Percentiles rank a stretch among this genome's conserved stretches.
These are phyloP conservation scores for Endothia cerciana DNA, from an alignment of 2,329 filamentous ascomycete species.

Conservation along the genomic window DNA sequence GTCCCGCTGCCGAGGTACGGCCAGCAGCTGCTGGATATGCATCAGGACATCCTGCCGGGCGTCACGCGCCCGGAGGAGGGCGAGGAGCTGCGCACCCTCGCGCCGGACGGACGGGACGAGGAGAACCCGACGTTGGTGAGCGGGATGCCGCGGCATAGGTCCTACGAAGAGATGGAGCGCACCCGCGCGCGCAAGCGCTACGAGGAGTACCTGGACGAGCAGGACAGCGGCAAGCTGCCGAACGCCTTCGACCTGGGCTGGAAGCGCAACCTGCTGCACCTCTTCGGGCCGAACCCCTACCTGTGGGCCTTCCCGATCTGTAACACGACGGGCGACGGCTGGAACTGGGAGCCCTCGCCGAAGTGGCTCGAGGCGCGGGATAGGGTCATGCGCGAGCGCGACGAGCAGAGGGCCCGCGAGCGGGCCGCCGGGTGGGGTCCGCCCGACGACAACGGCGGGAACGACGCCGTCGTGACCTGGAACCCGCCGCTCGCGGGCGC, in stretches of 20 bases:
- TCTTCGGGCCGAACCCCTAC: conserved; percentile 75
- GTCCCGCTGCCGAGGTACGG: conserved; percentile 62
- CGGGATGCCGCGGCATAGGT: conserved; percentile 48
- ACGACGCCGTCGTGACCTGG: conserved; percentile 33
- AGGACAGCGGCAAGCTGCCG: conserved; percentile 84
- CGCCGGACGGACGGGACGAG: conserved; percentile 17
- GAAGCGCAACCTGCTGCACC: conserved; percentile 75
- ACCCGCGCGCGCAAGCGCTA: conserved; percentile 59
- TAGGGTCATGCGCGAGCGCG: conserved; percentile 59
- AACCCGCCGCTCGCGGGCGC: conserved; percentile 33
- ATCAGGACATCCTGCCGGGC: conserved; percentile 80
- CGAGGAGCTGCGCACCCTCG: conserved; percentile 55
- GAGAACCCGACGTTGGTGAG: conserved; percentile 27
- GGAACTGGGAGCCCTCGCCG: conserved; percentile 86
- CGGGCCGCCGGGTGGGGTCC: conserved; percentile 69
- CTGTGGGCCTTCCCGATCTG: conserved; percentile 82
- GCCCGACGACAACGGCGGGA: conserved; percentile 36
- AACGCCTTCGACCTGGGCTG: conserved; percentile 93
- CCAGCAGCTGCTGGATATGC: conserved; percentile 78
- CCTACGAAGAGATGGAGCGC: conserved; percentile 60
- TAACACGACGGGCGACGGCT: conserved; percentile 90
- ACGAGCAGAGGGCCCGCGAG: conserved; percentile 66
- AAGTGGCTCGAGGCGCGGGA: conserved; percentile 77
- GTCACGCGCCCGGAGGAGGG: conserved; percentile 83
- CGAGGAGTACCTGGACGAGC: conserved; percentile 82